phyloP scores from a whole-genome alignment of 352 stramenopile genomes.

The Globisporangium megalacanthum region DNA sequence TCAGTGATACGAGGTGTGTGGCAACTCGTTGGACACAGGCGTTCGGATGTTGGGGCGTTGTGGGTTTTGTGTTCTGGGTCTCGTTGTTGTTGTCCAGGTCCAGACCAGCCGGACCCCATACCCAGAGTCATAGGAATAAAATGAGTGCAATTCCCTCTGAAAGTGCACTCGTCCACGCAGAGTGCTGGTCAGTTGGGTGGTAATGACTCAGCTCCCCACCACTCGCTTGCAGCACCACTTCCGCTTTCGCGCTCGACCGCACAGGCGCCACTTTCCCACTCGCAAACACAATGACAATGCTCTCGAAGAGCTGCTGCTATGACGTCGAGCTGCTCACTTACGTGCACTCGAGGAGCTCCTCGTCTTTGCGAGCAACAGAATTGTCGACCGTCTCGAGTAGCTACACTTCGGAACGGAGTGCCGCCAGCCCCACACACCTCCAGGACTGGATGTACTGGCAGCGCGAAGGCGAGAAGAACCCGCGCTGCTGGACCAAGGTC shows the following conservation, averaged over 20 bases:
- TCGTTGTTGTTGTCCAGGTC: too few species aligned
- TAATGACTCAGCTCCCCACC: too few species aligned
- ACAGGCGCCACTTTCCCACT: neutral
- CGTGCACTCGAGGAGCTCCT: neutral
- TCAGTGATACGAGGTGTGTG: too few species aligned
- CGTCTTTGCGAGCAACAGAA: neutral
- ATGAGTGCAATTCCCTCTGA: too few species aligned
- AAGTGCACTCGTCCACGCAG: too few species aligned
- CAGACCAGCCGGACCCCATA: too few species aligned
- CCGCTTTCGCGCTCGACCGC: neutral
- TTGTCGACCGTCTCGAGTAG: neutral
- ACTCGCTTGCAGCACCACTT: too few species aligned
- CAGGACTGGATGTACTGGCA: constrained; percentile 66
- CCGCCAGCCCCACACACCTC: constrained; percentile 5
- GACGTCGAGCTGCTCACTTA: neutral
- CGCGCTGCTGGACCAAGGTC: constrained; percentile 61
- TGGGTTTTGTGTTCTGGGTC: too few species aligned
- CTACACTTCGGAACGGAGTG: neutral
- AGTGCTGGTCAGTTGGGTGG: too few species aligned
- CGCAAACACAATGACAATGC: neutral
- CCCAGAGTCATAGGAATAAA: too few species aligned
- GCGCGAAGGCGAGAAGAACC: constrained; percentile 29
- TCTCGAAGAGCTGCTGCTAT: neutral
- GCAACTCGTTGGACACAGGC: too few species aligned
- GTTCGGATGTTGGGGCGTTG: too few species aligned